Base-by-base conservation (phyloP, 352 stramenopile genomes). In the Thraustochytrium striatum region DNA sequence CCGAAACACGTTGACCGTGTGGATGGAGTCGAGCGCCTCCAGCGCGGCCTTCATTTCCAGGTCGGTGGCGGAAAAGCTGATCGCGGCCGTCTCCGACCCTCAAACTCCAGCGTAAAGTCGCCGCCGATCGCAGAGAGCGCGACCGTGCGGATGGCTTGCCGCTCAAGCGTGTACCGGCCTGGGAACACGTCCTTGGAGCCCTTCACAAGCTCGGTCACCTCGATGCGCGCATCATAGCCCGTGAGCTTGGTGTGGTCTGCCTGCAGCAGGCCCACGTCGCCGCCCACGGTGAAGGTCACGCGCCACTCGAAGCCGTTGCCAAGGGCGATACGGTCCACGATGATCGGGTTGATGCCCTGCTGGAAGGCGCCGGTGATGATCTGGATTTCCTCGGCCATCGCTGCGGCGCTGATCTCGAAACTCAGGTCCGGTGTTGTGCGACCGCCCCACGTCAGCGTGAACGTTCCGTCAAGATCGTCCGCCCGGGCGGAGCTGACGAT, bases 11-110 rank as follows among this genome's bases (percentile, higher is more conserved):
- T 97, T 89, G 2, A 96, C 92, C 47, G 89, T 95, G 58, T 90
- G 89, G 21, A 97, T 87, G 25, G 89, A 88, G 16, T 86, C 89
- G 21, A 98, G 85, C 16, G 87, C 84, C 82, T 98, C 92, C 1
- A 98, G 85, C 7, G 91, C 94, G 41, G 90, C 88, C 85, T 98
- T 96, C 39, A 98, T 86, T 68, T 97, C 93, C 38, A 87, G 83
- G 36, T 93, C 88, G 19, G 84, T 89, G 3, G 93, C 93, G 69
- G 97, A 47, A 57, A 72, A 68, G 16, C 0, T 2, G 57, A 82
- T 81, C 2, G 35, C 28, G 13, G 0, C 91, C 91, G 44, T 65
- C 5, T 81, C 3, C 72, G 55, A 13, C 70, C 70, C 47, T 80
- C 70, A 81, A 80, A 80, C 9, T 32, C n/a, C 19, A 80, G 55